phyloP scores from a whole-genome alignment of 2,329 filamentous ascomycete genomes.

The Xylaria sp. region DNA sequence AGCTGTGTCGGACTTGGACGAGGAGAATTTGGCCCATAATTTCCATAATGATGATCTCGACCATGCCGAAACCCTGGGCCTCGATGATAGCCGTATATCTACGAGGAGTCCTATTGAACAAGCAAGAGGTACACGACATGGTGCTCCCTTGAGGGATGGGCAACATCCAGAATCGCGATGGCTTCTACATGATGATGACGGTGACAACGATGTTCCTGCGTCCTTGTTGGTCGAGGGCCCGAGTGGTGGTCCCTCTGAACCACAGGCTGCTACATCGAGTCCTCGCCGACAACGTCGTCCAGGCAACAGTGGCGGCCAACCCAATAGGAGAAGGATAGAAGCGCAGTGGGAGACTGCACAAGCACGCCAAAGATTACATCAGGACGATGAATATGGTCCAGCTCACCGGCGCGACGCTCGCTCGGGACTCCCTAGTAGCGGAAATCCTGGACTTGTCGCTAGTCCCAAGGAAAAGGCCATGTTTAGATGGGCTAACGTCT shows the following conservation, averaged over 20 bases:
- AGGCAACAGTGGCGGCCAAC: constrained; percentile 49
- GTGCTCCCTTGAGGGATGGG: constrained; percentile 13
- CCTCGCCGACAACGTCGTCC: constrained; percentile 35
- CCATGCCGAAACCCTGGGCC: constrained; percentile 47
- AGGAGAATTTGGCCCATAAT: constrained; percentile 58
- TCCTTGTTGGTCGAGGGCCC: constrained; percentile 65
- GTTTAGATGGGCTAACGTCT: constrained; percentile 92
- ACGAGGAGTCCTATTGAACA: constrained; percentile 45
- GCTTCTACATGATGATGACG: constrained; percentile 41
- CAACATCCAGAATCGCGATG: constrained; percentile 37
- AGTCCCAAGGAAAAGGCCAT: constrained; percentile 74
- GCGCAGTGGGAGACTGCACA: constrained; percentile 62
- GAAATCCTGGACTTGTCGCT: constrained; percentile 34
- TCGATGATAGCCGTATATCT: constrained; percentile 54
- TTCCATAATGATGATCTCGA: constrained; percentile 59
- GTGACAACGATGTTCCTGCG: constrained; percentile 66
- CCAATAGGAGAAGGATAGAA: constrained; percentile 51
- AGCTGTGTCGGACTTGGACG: constrained; percentile 53
- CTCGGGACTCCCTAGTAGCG: constrained; percentile 30
- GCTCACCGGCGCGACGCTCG: constrained; percentile 20
- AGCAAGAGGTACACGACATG: constrained; percentile 26
- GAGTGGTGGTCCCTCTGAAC: constrained; percentile 32
- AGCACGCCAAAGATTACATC: constrained; percentile 57
- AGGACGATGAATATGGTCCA: constrained; percentile 42
- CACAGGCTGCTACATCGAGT: constrained; percentile 33